Evolutionary conservation across 148 eudicot genomes (phyloP).

Genomic region (Persicaria maculosa): DNA sequence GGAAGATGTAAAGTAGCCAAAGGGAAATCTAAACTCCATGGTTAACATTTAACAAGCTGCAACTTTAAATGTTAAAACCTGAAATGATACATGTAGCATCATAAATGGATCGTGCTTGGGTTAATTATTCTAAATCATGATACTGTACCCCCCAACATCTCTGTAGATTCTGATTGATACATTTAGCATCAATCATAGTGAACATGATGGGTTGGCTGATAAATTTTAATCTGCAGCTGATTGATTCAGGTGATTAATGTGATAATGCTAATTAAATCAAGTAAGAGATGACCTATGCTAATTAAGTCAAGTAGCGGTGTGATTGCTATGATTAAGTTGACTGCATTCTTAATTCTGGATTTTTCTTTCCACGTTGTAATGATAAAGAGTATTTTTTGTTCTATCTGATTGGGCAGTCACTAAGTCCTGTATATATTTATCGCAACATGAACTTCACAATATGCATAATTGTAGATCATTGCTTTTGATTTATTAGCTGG

Average conservation of each 20-base stretch:
- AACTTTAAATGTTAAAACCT: neutral
- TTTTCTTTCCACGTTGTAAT: neutral
- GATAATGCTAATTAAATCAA: neutral
- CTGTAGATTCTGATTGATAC: neutral
- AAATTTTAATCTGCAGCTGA: neutral
- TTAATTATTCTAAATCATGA: neutral
- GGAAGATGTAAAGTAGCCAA: neutral
- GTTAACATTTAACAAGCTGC: neutral
- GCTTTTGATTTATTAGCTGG: neutral
- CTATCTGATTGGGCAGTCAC: neutral
- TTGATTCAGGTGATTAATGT: neutral
- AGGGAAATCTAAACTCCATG: neutral
- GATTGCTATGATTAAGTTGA: neutral
- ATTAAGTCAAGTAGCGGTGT: neutral
- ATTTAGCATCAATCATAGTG: neutral
- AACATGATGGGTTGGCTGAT: neutral
- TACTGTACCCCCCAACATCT: no score
- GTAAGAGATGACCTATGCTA: neutral
- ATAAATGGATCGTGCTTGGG: neutral
- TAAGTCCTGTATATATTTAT: neutral
- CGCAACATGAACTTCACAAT: neutral
- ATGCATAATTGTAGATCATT: neutral
- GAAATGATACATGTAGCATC: neutral
- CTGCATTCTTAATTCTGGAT: neutral
- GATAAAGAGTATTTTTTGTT: neutral